Conservation (phyloP, 2,329 filamentous ascomycete species). For the Colletotrichum siamense region DNA sequence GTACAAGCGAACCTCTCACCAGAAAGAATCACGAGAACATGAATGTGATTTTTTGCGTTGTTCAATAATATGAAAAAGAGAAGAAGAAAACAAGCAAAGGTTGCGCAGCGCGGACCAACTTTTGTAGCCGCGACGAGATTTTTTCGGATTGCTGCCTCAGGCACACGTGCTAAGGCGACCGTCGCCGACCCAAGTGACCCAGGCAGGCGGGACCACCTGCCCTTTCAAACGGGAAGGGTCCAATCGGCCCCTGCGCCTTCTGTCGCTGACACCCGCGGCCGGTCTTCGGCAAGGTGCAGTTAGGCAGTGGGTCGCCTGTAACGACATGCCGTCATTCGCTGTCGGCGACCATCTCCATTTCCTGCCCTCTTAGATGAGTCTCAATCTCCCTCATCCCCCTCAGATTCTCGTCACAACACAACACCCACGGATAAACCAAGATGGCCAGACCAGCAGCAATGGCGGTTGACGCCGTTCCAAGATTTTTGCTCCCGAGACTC, state of each 20-base stretch:
- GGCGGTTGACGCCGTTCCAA: slow-evolving; percentile 49
- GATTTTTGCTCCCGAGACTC: slow-evolving; percentile 60
- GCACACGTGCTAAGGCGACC: background rate
- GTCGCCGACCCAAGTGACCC: background rate
- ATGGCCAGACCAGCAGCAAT: slow-evolving; percentile 33
- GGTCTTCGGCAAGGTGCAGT: slow-evolving; percentile 12
- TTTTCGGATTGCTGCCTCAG: background rate
- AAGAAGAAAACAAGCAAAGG: slow-evolving; percentile 29
- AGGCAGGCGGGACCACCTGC: background rate
- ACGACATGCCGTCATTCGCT: slow-evolving; percentile 18
- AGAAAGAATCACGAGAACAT: slow-evolving; percentile 36
- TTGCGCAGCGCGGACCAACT: background rate
- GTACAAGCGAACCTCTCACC: slow-evolving; percentile 52
- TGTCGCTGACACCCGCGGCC: background rate
- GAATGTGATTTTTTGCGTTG: slow-evolving; percentile 54
- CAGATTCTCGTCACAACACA: background rate
- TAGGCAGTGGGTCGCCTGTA: slow-evolving; percentile 10
- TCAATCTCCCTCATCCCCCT: background rate
- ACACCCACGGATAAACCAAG: background rate
- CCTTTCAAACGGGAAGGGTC: background rate
- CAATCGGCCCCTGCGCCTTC: background rate
- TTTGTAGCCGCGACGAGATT: slow-evolving; percentile 14
- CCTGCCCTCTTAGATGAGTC: background rate
- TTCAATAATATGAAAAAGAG: slow-evolving; percentile 41
- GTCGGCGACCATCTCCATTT: background rate